phyloP scores from a whole-genome alignment of 1,284 basidiomycete species.

The Xerocomus amazonicus region DNA sequence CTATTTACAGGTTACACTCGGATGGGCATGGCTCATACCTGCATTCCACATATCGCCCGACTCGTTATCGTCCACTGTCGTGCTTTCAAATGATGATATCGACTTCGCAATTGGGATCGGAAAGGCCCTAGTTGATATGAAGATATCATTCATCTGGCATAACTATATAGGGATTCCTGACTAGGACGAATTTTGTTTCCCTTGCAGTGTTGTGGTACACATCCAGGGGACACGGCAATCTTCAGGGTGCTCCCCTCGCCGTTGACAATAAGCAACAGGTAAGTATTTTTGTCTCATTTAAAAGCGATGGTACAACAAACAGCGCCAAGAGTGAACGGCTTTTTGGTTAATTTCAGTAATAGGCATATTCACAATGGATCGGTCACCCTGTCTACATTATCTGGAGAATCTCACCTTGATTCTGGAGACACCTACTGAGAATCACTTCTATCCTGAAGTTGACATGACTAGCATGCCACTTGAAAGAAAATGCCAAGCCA shows the following conservation, averaged over 20 bases:
- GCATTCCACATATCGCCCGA: slow-evolving; percentile 63
- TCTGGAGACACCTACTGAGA: background rate
- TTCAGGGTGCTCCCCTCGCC: background rate
- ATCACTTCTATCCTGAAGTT: background rate
- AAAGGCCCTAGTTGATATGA: slow-evolving; percentile 59
- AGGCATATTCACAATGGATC: background rate
- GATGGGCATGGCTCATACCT: slow-evolving; percentile 84
- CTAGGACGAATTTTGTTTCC: background rate
- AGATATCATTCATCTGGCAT: slow-evolving; percentile 48
- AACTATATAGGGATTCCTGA: slow-evolving; percentile 2
- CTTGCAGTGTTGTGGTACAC: background rate
- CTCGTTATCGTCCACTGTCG: slow-evolving; percentile 27
- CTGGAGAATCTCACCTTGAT: background rate
- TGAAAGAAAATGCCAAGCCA: no score
- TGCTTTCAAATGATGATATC: slow-evolving; percentile 55
- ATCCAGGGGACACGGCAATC: background rate
- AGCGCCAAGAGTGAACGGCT: background rate
- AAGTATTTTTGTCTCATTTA: no score
- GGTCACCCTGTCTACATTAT: background rate
- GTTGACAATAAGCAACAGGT: no score
- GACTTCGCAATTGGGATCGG: slow-evolving; percentile 78
- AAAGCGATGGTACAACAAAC: no score
- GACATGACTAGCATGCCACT: background rate
- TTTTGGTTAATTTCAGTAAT: background rate
- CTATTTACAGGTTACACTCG: slow-evolving; percentile 61